A percentile compares a stretch with the other conserved stretches of the same genome.
phyloP scores from a whole-genome alignment of 495 filamentous ascomycete species.

The Talaromyces adpressus region DNA sequence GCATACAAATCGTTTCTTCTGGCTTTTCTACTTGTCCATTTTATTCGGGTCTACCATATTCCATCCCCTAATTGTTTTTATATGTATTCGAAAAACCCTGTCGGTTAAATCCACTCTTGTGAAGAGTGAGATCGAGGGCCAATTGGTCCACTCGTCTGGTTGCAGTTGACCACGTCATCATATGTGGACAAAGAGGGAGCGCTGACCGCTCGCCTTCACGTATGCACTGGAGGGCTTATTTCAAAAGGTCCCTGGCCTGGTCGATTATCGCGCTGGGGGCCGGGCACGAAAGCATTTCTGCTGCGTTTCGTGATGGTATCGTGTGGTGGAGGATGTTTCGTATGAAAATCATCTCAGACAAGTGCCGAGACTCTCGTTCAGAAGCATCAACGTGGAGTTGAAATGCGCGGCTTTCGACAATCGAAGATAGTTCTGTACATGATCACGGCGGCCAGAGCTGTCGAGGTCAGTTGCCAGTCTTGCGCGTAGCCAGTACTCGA shows the following conservation, averaged over 20 bases:
- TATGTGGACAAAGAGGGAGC: neutral
- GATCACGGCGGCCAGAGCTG: conserved; percentile 20
- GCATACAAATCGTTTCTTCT: neutral
- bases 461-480: neutral
- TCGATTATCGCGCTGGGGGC: neutral
- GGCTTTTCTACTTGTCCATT: neutral
- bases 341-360: conserved; percentile 49
- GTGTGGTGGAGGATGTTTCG: neutral
- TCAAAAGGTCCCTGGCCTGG: neutral
- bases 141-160: neutral
- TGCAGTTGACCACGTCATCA: neutral
- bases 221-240: neutral
- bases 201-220: neutral
- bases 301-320: neutral
- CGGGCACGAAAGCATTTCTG: neutral
- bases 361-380: conserved; percentile 64
- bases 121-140: neutral
- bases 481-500: neutral
- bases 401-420: conserved; percentile 48
- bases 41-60: neutral
- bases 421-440: conserved; percentile 20
- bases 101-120: neutral
- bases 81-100: neutral
- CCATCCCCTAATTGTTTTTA: neutral
- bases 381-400: conserved; percentile 58